These are phyloP conservation scores for Paramecium tetraurelia DNA, from an alignment of 73 alveolate species.

Conservation along the genomic window DNA sequence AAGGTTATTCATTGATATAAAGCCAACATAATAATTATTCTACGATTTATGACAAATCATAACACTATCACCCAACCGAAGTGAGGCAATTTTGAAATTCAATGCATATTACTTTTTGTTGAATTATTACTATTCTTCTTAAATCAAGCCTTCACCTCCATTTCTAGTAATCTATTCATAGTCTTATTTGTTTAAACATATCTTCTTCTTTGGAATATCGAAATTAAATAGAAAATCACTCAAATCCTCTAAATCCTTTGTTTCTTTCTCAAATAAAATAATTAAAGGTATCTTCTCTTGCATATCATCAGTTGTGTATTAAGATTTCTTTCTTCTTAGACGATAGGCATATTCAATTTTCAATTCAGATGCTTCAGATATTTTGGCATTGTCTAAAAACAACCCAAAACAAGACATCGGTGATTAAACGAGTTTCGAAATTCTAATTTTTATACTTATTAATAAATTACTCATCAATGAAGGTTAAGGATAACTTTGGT, in stretches of 20 bases:
- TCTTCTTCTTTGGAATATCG: not conserved
- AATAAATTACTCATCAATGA: not conserved
- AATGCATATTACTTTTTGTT: not conserved
- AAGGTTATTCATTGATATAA: not conserved
- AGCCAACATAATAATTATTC: not conserved
- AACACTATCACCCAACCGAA: slow-evolving; percentile 16
- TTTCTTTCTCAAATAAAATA: not conserved
- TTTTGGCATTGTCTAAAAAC: not conserved
- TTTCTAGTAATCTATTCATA: not conserved
- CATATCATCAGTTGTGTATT: not conserved
- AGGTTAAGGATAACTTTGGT: not conserved
- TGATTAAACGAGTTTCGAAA: not conserved
- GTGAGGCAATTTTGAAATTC: not conserved
- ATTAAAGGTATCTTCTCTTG: not conserved
- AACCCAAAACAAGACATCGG: not conserved
- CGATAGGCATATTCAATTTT: not conserved
- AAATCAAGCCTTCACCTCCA: not conserved
- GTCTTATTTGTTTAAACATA: not conserved
- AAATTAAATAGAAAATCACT: slow-evolving; percentile 6
- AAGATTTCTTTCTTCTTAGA: not conserved
- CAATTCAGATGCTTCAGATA: not conserved
- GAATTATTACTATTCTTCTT: not conserved
- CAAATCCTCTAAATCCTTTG: not conserved
- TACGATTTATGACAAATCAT: not conserved
- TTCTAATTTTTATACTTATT: not conserved